A percentile compares a stretch with the other conserved stretches of the same genome.
Conservation (phyloP, 2,329 filamentous ascomycete genomes). For the Aspergillus versicolor region DNA sequence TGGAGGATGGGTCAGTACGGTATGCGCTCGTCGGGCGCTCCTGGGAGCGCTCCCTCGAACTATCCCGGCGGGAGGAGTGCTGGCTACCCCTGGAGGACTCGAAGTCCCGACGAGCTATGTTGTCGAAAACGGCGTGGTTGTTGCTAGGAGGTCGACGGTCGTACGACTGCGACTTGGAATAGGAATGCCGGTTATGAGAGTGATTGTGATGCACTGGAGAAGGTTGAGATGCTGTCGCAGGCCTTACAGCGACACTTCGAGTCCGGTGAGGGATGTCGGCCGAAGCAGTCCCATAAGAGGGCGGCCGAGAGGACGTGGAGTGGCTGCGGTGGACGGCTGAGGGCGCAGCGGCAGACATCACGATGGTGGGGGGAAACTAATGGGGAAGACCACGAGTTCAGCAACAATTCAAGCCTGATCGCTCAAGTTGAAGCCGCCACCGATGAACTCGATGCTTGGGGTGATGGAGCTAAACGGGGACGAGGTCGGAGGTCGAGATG, state of each 20-base stretch:
- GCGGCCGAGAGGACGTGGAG: slow-evolving; percentile 48
- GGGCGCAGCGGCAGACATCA: slow-evolving; percentile 48
- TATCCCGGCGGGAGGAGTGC: slow-evolving; percentile 60
- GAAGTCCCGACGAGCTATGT: slow-evolving; percentile 67
- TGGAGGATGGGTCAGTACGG: slow-evolving; percentile 56
- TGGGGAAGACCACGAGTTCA: slow-evolving; percentile 6
- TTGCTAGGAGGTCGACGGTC: slow-evolving; percentile 48
- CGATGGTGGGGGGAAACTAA: slow-evolving; percentile 16
- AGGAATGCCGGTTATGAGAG: slow-evolving; percentile 32
- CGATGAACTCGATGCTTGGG: slow-evolving; percentile 13
- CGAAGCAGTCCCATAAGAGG: slow-evolving; percentile 40
- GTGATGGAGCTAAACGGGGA: slow-evolving; percentile 15
- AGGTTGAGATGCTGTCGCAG: slow-evolving; percentile 38
- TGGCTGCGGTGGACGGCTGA: slow-evolving; percentile 51
- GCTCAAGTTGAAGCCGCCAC: slow-evolving; percentile 10
- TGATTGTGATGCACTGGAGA: slow-evolving; percentile 32
- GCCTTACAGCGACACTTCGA: slow-evolving; percentile 45
- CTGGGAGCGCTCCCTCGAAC: slow-evolving; percentile 60
- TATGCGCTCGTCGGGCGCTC: slow-evolving; percentile 43
- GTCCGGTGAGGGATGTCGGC: slow-evolving; percentile 48
- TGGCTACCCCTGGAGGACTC: slow-evolving; percentile 68
- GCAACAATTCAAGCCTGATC: slow-evolving; percentile 14
- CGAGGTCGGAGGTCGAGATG: slow-evolving; percentile 8
- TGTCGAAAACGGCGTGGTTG: slow-evolving; percentile 50
- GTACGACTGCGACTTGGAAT: slow-evolving; percentile 43